Evolutionary conservation across 805 yeast genomes (phyloP).

Genomic region (Danielozyma ontarioensis): DNA sequence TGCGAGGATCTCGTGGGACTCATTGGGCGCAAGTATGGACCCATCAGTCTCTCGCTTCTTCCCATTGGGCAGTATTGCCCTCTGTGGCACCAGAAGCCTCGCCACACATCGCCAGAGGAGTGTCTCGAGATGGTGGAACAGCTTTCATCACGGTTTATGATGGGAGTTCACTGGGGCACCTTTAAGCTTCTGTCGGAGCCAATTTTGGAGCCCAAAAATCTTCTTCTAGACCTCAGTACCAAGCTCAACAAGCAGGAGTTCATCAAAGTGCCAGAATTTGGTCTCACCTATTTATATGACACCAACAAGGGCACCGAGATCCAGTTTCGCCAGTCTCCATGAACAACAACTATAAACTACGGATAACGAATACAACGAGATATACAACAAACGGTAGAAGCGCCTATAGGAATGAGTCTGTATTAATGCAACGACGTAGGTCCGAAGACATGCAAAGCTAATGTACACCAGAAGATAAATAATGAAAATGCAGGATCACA

Average conservation of each 20-base stretch:
- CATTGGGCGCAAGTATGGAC: slow-evolving; percentile 62
- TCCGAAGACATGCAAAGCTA: slow-evolving; percentile 3
- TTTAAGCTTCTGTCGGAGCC: slow-evolving; percentile 86
- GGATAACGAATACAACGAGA: not conserved
- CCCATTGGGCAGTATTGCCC: slow-evolving; percentile 97
- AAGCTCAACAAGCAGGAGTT: slow-evolving; percentile 26
- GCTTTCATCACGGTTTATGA: slow-evolving; percentile 53
- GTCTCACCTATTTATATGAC: slow-evolving; percentile 59
- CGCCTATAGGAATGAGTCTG: no score
- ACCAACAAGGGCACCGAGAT: slow-evolving; percentile 15
- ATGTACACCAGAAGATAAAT: slow-evolving; percentile 8
- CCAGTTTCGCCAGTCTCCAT: slow-evolving; percentile 8
- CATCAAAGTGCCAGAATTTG: slow-evolving; percentile 68
- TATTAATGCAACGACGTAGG: no score
- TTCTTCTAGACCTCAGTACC: slow-evolving; percentile 38
- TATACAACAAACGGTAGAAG: not conserved
- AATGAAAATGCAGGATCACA: slow-evolving; percentile 16
- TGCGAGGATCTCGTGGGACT: slow-evolving; percentile 63
- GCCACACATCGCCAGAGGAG: slow-evolving; percentile 83
- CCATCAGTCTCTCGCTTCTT: slow-evolving; percentile 54
- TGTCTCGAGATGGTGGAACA: slow-evolving; percentile 63
- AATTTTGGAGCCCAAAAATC: slow-evolving; percentile 73
- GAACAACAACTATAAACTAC: no score
- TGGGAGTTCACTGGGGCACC: slow-evolving; percentile 97
- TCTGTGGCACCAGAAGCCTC: slow-evolving; percentile 86